Conservation (phyloP, 2,329 filamentous ascomycete genomes). For the Spiromastix sp. region DNA sequence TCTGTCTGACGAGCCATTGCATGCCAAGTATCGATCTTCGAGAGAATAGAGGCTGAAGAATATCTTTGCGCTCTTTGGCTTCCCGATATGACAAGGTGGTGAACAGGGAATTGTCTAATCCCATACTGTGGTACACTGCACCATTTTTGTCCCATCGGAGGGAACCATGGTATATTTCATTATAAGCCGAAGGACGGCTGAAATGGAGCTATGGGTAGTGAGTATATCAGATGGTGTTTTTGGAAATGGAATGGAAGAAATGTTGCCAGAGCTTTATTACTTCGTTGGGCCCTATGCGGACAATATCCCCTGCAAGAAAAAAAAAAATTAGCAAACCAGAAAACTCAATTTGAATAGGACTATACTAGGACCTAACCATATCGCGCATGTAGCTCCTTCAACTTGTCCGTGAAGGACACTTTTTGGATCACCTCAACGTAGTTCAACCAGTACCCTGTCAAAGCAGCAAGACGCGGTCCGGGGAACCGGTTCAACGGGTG, state of each 20-base stretch:
- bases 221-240: constrained; percentile 1
- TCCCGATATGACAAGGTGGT: constrained; percentile 12
- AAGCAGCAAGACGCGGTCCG: constrained; percentile 18
- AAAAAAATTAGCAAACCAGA: background rate
- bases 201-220: constrained; percentile 13
- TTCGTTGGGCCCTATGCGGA: constrained; percentile 16
- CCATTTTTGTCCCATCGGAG: constrained; percentile 16
- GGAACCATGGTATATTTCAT: constrained; percentile 14
- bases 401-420: constrained; percentile 9
- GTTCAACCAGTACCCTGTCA: constrained; percentile 20
- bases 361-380: constrained; percentile 10
- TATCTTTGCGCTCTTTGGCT: constrained; percentile 15
- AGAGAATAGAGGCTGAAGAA: constrained; percentile 13
- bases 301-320: constrained; percentile 11
- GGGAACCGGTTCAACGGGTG: constrained; percentile 17
- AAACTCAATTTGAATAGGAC: constrained; percentile 1
- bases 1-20: constrained; percentile 12
- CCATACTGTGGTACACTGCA: constrained; percentile 15
- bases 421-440: constrained; percentile 17
- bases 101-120: constrained; percentile 14
- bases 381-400: constrained; percentile 11
- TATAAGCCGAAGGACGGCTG: constrained; percentile 11
- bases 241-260: background rate
- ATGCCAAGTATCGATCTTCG: constrained; percentile 11
- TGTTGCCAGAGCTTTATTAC: constrained; percentile 6